Percentiles rank a stretch among this genome's conserved stretches.
Conservation (phyloP, 441 rosid species). For the Lepidium campestre region DNA sequence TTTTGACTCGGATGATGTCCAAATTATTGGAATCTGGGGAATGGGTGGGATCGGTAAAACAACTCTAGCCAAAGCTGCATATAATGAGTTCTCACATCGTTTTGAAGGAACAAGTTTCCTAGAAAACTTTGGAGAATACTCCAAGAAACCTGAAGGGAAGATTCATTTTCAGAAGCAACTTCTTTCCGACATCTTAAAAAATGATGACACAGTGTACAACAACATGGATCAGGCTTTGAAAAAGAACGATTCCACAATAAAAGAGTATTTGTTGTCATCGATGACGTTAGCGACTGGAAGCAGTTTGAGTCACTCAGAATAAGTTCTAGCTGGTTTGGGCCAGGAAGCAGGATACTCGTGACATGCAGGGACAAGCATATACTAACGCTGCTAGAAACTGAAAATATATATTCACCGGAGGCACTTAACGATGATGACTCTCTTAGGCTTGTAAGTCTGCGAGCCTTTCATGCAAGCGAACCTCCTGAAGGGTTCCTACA, state of each 20-base stretch:
- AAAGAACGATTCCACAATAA: background rate
- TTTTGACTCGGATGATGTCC: background rate
- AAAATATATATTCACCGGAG: background rate
- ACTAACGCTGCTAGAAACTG: background rate
- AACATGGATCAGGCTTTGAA: background rate
- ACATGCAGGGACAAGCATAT: slow-evolving; percentile 15
- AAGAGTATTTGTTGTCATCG: slow-evolving; percentile 20
- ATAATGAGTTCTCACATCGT: background rate
- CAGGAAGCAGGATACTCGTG: slow-evolving; percentile 35
- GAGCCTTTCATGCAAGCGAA: slow-evolving; percentile 15
- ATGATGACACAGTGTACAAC: background rate
- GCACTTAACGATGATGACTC: background rate
- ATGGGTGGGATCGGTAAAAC: slow-evolving; percentile 30
- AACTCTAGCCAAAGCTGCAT: slow-evolving; percentile 6
- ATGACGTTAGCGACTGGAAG: slow-evolving; percentile 4
- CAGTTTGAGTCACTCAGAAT: background rate
- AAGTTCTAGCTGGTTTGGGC: slow-evolving; percentile 17
- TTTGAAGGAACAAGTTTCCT: slow-evolving; percentile 28
- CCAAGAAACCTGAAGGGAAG: background rate
- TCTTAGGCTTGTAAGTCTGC: slow-evolving; percentile 5
- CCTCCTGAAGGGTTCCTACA: background rate
- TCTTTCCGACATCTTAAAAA: slow-evolving; percentile 8
- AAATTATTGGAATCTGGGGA: background rate
- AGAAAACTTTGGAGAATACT: slow-evolving; percentile 16
- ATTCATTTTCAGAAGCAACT: background rate